phyloP scores from a whole-genome alignment of 371 early-diverging fungal species.

The Mucor indicus region DNA sequence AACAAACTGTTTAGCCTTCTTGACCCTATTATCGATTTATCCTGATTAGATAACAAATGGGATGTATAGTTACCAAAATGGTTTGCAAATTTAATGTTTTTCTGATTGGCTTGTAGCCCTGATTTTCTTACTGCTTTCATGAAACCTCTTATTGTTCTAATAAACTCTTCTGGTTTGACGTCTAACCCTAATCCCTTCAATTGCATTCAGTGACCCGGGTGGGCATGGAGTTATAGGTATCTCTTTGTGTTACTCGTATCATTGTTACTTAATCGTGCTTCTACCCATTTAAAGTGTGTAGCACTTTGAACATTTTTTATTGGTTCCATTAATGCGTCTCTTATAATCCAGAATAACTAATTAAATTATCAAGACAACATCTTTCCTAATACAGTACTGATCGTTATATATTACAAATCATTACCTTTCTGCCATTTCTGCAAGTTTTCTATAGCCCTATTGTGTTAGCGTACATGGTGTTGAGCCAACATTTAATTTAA shows the following conservation, averaged over 20 bases:
- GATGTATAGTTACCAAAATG: constrained; percentile 68
- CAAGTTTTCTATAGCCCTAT: constrained; percentile 73
- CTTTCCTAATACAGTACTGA: no score
- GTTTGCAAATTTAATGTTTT: constrained; percentile 87
- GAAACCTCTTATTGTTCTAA: constrained; percentile 84
- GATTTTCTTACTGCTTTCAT: constrained; percentile 74
- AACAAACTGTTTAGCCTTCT: no score
- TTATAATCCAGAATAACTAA: constrained; percentile 88
- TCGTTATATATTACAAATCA: no score
- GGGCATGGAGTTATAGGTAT: constrained; percentile 92
- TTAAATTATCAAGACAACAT: no score
- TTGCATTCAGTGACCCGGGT: constrained; percentile 88
- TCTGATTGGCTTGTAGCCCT: constrained; percentile 83
- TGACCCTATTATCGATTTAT: no score
- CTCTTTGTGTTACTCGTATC: constrained; percentile 50
- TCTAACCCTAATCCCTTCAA: constrained; percentile 90
- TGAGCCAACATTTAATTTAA: constrained; percentile 87
- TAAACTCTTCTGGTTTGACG: constrained; percentile 79
- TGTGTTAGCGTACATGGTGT: constrained; percentile 77
- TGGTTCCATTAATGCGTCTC: constrained; percentile 97
- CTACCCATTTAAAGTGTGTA: constrained; percentile 80
- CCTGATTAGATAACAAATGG: no score
- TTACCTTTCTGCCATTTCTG: constrained; percentile 82
- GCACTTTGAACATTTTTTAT: constrained; percentile 93
- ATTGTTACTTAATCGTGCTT: constrained; percentile 61